These are phyloP conservation scores for Mediolabrus comicus DNA, from an alignment of 108 stramenopile species.

Conservation along the genomic window DNA sequence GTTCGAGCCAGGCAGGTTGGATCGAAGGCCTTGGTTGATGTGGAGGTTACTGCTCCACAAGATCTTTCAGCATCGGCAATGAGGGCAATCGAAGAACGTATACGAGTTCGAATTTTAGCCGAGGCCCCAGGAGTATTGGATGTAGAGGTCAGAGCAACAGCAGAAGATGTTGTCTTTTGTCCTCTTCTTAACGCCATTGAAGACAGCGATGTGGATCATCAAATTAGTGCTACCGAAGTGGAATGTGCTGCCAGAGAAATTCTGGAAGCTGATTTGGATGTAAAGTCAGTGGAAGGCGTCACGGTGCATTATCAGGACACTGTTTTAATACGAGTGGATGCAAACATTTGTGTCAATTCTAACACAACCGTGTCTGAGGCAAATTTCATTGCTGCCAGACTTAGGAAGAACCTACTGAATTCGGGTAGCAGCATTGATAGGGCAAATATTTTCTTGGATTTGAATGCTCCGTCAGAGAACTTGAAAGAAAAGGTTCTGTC, in stretches of 20 bases:
- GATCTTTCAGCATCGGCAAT: slow-evolving; percentile 63
- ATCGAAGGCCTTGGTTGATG: slow-evolving; percentile 68
- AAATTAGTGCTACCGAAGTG: slow-evolving; percentile 36
- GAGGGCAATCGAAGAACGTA: slow-evolving; percentile 67
- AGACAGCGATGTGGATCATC: slow-evolving; percentile 27
- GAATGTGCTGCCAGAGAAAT: slow-evolving; percentile 23
- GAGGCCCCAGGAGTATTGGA: slow-evolving; percentile 40
- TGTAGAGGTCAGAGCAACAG: slow-evolving; percentile 47
- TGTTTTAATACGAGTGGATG: slow-evolving; percentile 49
- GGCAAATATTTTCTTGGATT: slow-evolving; percentile 62
- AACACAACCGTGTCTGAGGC: slow-evolving; percentile 38
- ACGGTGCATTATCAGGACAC: slow-evolving; percentile 59
- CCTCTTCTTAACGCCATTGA: slow-evolving; percentile 48
- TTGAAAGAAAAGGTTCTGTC: background rate
- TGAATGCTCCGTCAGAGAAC: slow-evolving; percentile 24
- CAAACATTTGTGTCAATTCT: slow-evolving; percentile 44
- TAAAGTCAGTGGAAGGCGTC: slow-evolving; percentile 48
- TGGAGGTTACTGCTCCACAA: slow-evolving; percentile 45
- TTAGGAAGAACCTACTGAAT: slow-evolving; percentile 41
- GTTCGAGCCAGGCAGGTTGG: slow-evolving; percentile 79
- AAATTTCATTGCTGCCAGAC: slow-evolving; percentile 26
- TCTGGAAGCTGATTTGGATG: slow-evolving; percentile 38
- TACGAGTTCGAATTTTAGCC: slow-evolving; percentile 39
- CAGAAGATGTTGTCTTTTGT: slow-evolving; percentile 47
- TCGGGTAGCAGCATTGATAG: slow-evolving; percentile 31